phyloP scores from a whole-genome alignment of 495 filamentous ascomycete species.

The Hyaloscypha finlandica region DNA sequence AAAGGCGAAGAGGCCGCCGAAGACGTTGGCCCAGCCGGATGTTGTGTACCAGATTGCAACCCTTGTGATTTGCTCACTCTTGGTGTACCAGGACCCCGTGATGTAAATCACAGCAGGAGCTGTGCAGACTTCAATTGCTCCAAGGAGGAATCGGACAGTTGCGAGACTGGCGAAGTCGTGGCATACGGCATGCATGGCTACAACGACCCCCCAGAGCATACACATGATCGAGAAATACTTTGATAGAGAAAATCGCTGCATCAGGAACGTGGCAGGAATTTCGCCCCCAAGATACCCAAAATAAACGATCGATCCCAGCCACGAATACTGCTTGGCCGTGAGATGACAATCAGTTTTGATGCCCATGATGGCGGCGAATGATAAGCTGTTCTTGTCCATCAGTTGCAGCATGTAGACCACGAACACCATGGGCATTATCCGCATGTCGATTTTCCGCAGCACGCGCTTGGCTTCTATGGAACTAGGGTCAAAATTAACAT shows the following conservation, averaged over 20 bases:
- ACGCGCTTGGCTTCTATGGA: conserved; percentile 1
- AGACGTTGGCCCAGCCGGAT: neutral
- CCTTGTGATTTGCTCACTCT: neutral
- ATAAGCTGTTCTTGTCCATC: conserved; percentile 63
- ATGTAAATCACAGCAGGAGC: neutral
- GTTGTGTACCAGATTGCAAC: neutral
- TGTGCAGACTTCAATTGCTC: neutral
- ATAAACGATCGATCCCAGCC: neutral
- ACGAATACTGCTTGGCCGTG: too few relatives aligned
- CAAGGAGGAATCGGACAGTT: neutral
- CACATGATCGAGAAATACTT: neutral
- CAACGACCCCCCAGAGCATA: neutral
- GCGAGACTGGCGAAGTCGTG: neutral
- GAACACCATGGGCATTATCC: conserved; percentile 43
- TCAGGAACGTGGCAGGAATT: too few relatives aligned
- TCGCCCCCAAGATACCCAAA: neutral
- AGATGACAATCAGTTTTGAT: neutral
- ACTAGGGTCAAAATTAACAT: neutral
- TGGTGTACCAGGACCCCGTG: neutral
- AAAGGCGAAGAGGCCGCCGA: neutral
- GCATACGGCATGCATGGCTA: neutral
- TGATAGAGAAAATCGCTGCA: too few relatives aligned
- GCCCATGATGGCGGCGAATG: conserved; percentile 62
- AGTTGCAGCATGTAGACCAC: conserved; percentile 63
- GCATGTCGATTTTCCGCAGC: conserved; percentile 16